Evolutionary conservation across 371 early-diverging fungal species (phyloP), one percentile per base, ranked within the genome.

Genomic region (Mucor mucedo): DNA sequence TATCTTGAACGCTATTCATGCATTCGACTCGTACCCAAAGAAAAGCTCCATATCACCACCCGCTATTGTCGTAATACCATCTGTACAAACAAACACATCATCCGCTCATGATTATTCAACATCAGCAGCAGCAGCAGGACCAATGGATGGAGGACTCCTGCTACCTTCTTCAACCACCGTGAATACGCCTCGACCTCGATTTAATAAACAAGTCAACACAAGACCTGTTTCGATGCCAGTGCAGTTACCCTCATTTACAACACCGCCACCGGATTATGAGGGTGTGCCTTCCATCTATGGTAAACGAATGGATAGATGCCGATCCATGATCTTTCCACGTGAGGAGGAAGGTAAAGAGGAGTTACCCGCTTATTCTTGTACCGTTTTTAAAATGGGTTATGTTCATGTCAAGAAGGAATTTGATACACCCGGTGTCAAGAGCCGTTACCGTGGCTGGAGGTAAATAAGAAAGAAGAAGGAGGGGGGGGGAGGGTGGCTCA

Each of bases 341-440:
- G 71, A 71, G 21, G 75, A 75, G 59, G 75, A 75, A 16, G 75
- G 75, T 0, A 54, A 50, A 50, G 73, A 81, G 60, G 73, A 74
- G 40, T 55, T 81, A 35, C 82, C 82, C 1, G 62, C 60, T 9
- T 81, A 81, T 40, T 39, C 73, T 33, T 81, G 82, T 52, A 73
- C 82, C 2, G 79, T 81, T 0, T 75, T 71, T 48, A 77, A 78
- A 41, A 78, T 78, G 78, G 82, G 82, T 3, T 76, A 81, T 69
- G 74, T 81, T 6, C 45, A 67, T 61, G 67, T 81, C 14, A 81
- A 81, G 49, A 73, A 70, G 41, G 79, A 78, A 55, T 63, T 68
- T 39, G 82, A 81, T 62, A 47, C 66, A 40, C 79, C 82, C 2
- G 69, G 73, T 47, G 60, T 69, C 1, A 63, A 65, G 50, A 65